Evolutionary conservation across 768 basidiomycete genomes (phyloP), one percentile per base, ranked within the genome.

Genomic region (Termitomyces sp.): DNA sequence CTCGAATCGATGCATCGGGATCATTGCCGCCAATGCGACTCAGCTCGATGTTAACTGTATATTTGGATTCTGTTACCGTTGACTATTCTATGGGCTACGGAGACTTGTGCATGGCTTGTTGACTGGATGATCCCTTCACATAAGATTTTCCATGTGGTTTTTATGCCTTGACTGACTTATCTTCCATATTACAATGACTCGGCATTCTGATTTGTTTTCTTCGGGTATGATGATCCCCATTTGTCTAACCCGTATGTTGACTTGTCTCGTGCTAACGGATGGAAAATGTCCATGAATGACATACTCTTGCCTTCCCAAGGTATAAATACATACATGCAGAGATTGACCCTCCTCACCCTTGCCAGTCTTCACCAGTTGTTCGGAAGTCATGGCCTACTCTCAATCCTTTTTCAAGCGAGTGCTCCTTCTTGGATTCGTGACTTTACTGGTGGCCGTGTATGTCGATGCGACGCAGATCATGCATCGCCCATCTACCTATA

Each of bases 391-490:
- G 62, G 60, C 53, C 18, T 26, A 13, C 34, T 47, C 48, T 39
- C 58, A 54, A 41, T 53, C 57, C 15, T 57, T 63, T 44, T 69
- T 71, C 61, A 64, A 50, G 49, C 65, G 62, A 33, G 39, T 71
- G 16, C 59, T 69, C 44, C 68, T 70, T 44, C 61, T 73, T 41
- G 63, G 60, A 15, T 54, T 68, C 12, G 58, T 69, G 29, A 48
- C 61, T 28, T 65, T 68, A 39, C 61, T 65, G 26, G 59, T 64
- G 2, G 41, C 66, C 41, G 51, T 66, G 24, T 54, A 59, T 41
- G 73, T 71, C 45, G 59, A 73, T 52, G 76, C 73, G 26, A 83
- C 83, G 3, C 79, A 81, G 64, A 70, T 80, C 41, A 84, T 85
- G 82, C 78, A 70, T 52, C 75, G 81, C 26, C 82, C 83, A 0